A percentile compares a stretch with the other conserved stretches of the same genome.
phyloP scores from a whole-genome alignment of 495 filamentous ascomycete species.

The Penicillium crystallinum region DNA sequence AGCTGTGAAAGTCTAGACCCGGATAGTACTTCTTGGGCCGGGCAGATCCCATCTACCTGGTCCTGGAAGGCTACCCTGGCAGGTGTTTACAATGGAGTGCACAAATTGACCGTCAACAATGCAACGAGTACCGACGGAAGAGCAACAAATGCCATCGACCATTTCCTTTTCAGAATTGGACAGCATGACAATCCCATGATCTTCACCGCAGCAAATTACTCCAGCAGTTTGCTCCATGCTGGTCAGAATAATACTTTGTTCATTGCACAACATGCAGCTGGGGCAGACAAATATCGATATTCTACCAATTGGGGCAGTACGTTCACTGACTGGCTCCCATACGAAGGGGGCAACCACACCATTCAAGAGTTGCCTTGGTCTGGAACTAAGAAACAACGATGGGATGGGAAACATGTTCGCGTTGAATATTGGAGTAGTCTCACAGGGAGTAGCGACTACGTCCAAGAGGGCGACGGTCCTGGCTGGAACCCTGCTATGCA shows the following conservation, averaged over 20 bases:
- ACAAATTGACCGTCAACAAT: constrained; percentile 57
- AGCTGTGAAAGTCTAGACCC: constrained; percentile 34
- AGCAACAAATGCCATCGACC: constrained; percentile 45
- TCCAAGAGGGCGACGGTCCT: constrained; percentile 56
- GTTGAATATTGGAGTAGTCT: constrained; percentile 65
- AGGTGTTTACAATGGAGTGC: constrained; percentile 61
- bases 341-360: constrained; percentile 45
- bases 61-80: constrained; percentile 48
- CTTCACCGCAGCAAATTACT: constrained; percentile 56
- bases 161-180: constrained; percentile 54
- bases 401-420: constrained; percentile 60
- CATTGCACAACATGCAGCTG: constrained; percentile 55
- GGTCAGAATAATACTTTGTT: constrained; percentile 38
- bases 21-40: constrained; percentile 30
- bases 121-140: constrained; percentile 34
- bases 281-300: constrained; percentile 62
- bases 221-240: constrained; percentile 42
- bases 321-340: constrained; percentile 56
- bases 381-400: constrained; percentile 56
- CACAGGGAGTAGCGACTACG: constrained; percentile 59
- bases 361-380: constrained; percentile 49
- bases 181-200: constrained; percentile 56
- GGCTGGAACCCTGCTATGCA: constrained; percentile 28
- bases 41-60: constrained; percentile 52
- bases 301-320: constrained; percentile 56